Percentiles rank a stretch among this genome's conserved stretches.
Evolutionary conservation across 1,139 yeast species (phyloP).

Genomic region (Geotrichum siamense): DNA sequence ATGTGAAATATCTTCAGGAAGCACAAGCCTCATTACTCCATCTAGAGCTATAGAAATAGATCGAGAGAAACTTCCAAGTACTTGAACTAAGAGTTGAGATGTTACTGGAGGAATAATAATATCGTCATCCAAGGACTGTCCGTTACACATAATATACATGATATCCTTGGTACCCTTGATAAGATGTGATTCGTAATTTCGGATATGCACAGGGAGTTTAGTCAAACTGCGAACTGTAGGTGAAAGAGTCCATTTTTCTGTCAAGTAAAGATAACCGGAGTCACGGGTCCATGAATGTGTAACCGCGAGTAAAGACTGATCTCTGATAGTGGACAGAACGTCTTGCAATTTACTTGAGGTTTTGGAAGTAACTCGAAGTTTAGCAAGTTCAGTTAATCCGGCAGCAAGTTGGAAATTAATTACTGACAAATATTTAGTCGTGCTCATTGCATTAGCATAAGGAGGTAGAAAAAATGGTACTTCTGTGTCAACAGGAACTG

Average conservation of each 20-base stretch:
- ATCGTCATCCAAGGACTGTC: conserved; percentile 18
- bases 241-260: conserved; percentile 40
- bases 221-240: conserved; percentile 23
- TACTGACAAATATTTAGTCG: conserved; percentile 43
- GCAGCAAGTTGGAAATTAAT: conserved; percentile 38
- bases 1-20: conserved; percentile 14
- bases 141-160: conserved; percentile 23
- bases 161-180: conserved; percentile 30
- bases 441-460: conserved; percentile 50
- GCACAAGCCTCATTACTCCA: conserved; percentile 18
- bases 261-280: conserved; percentile 37
- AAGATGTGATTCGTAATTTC: conserved; percentile 31
- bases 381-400: conserved; percentile 41
- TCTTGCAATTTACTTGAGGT: conserved; percentile 36
- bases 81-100: conserved; percentile 40
- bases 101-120: conserved; percentile 44
- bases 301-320: conserved; percentile 42
- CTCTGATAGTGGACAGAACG: conserved; percentile 36
- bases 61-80: conserved; percentile 38
- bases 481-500: conserved; percentile 16
- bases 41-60: conserved; percentile 33
- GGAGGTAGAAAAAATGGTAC: conserved; percentile 55
- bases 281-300: conserved; percentile 48
- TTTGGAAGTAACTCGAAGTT: conserved; percentile 37
- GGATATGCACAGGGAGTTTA: conserved; percentile 26